These are phyloP conservation scores for Nannochloropsis granulata DNA, from an alignment of 108 stramenopile genomes.

Conservation along the genomic window DNA sequence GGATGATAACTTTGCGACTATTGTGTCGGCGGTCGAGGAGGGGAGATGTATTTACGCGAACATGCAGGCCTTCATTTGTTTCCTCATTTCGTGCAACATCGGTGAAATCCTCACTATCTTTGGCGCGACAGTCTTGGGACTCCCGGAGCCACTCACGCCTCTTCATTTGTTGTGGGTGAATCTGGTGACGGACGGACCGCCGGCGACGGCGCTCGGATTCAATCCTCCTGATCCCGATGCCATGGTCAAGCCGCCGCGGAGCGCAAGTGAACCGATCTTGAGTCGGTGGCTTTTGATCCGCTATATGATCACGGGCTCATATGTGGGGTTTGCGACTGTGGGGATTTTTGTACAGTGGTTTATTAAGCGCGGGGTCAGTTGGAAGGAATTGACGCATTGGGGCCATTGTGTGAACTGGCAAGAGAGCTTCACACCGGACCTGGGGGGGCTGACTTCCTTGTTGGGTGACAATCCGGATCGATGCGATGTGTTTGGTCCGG, in stretches of 20 bases:
- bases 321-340: conserved; percentile 87
- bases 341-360: conserved; percentile 80
- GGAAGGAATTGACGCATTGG: conserved; percentile 41
- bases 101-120: conserved; percentile 91
- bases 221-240: conserved; percentile 82
- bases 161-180: conserved; percentile 98
- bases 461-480: conserved; percentile 42
- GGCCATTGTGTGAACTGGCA: conserved; percentile 29
- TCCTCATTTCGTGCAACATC: conserved; percentile 93
- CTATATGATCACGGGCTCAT: conserved; percentile 77
- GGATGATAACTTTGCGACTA: conserved; percentile 95
- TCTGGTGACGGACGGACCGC: conserved; percentile 93
- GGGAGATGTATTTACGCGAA: conserved; percentile 92
- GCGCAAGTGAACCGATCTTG: conserved; percentile 80
- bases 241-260: conserved; percentile 71
- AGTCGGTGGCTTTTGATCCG: conserved; percentile 83
- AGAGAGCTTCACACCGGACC: conserved; percentile 6
- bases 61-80: conserved; percentile 92
- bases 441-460: conserved; percentile 14
- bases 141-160: conserved; percentile 90
- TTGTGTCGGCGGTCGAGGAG: conserved; percentile 87
- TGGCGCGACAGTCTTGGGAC: conserved; percentile 60
- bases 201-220: conserved; percentile 93
- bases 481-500: conserved; percentile 52
- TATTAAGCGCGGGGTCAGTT: conserved; percentile 39